Evolutionary conservation across 2,329 filamentous ascomycete genomes (phyloP).

Genomic region (Parastagonospora avenae): DNA sequence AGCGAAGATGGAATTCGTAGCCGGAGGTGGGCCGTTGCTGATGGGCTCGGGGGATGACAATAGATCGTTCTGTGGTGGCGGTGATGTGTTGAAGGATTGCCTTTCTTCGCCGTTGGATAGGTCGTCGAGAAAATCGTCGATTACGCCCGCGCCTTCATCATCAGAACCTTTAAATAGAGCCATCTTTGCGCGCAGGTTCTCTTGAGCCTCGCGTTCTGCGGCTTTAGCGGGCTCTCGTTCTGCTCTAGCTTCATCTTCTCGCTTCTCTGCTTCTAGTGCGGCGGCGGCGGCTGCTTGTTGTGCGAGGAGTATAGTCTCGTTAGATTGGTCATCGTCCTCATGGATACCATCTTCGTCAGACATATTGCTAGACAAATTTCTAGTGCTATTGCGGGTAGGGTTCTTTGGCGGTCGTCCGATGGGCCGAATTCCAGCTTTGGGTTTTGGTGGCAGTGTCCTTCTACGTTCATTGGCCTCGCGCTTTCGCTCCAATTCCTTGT

Average conservation of each 20-base stretch:
- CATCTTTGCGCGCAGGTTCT: slow-evolving; percentile 44
- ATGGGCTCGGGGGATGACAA: slow-evolving; percentile 5
- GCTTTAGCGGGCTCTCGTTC: slow-evolving; percentile 23
- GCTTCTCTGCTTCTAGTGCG: slow-evolving; percentile 27
- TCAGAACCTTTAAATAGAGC: slow-evolving; percentile 39
- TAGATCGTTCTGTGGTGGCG: slow-evolving; percentile 10
- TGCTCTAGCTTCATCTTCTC: slow-evolving; percentile 26
- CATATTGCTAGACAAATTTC: slow-evolving; percentile 21
- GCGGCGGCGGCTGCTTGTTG: slow-evolving; percentile 31
- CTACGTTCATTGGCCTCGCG: slow-evolving; percentile 28
- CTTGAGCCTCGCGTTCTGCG: slow-evolving; percentile 38
- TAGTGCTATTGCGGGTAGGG: slow-evolving; percentile 27
- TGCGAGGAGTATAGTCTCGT: slow-evolving; percentile 29
- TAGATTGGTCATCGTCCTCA: slow-evolving; percentile 38
- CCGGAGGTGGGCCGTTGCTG: slow-evolving; percentile 19
- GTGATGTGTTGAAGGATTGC: slow-evolving; percentile 7
- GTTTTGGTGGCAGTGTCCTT: slow-evolving; percentile 30
- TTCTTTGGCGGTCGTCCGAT: slow-evolving; percentile 28
- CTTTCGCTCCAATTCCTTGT: slow-evolving; percentile 29
- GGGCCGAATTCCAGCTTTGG: slow-evolving; percentile 33
- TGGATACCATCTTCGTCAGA: slow-evolving; percentile 32
- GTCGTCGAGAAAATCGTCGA: slow-evolving; percentile 35
- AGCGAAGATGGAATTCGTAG: slow-evolving; percentile 35
- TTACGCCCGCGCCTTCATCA: slow-evolving; percentile 22
- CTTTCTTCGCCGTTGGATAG: slow-evolving; percentile 28